phyloP scores from a whole-genome alignment of 2,329 filamentous ascomycete genomes.

The Alternaria sp. region DNA sequence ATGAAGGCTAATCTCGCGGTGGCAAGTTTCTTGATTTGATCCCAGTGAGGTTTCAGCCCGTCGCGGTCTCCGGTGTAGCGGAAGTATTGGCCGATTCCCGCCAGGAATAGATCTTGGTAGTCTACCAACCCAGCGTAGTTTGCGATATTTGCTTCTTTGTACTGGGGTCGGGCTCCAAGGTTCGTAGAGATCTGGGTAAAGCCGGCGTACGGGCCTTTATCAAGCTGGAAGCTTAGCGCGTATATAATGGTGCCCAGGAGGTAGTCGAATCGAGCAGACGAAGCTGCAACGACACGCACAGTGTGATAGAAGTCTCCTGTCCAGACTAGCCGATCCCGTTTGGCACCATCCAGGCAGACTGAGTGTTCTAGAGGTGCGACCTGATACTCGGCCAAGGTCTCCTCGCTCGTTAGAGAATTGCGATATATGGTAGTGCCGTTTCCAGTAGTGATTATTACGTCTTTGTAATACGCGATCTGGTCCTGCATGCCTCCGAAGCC shows the following conservation, averaged over 20 bases:
- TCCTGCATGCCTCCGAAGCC: slow-evolving; percentile 54
- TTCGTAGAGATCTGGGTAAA: background rate
- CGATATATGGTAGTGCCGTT: background rate
- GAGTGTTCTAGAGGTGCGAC: slow-evolving; percentile 43
- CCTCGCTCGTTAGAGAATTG: slow-evolving; percentile 4
- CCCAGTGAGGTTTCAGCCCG: background rate
- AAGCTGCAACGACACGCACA: slow-evolving; percentile 43
- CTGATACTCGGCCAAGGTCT: slow-evolving; percentile 49
- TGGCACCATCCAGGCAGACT: slow-evolving; percentile 53
- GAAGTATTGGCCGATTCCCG: slow-evolving; percentile 1
- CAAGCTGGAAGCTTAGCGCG: background rate
- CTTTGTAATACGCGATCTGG: slow-evolving; percentile 43
- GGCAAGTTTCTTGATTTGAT: background rate
- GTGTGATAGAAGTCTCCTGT: slow-evolving; percentile 55
- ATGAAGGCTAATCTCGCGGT: background rate
- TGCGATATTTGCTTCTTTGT: background rate
- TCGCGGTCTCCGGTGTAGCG: background rate
- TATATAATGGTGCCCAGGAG: slow-evolving; percentile 41
- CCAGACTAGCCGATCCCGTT: slow-evolving; percentile 53
- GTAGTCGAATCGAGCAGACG: slow-evolving; percentile 47
- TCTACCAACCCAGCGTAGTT: background rate
- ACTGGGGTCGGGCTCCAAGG: background rate
- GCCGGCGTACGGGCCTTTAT: background rate
- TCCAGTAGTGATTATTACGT: slow-evolving; percentile 34
- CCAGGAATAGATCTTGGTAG: slow-evolving; percentile 4